A percentile compares a stretch with the other conserved stretches of the same genome.
Evolutionary conservation across 495 filamentous ascomycete genomes (phyloP).

Genomic region (Collariella sp.): DNA sequence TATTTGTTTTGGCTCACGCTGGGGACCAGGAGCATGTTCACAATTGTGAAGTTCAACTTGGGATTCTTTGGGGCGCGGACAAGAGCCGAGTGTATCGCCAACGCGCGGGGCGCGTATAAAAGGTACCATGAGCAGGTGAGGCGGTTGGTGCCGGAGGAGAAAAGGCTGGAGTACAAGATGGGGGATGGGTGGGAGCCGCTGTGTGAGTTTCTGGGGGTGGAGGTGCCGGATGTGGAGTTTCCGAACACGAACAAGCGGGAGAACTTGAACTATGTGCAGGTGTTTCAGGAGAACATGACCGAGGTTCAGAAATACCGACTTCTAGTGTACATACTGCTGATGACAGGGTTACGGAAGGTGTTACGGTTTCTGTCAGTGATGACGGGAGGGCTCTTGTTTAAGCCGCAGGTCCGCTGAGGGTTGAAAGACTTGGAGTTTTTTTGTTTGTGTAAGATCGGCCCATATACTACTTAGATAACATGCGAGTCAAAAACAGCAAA

Average conservation of each 20-base stretch:
- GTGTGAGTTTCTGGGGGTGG: conserved; percentile 36
- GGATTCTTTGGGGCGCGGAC: conserved; percentile 22
- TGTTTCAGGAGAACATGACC: not conserved
- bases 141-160: conserved; percentile 25
- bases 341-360: not conserved
- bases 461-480: too few species aligned
- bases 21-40: not conserved
- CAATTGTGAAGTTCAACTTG: conserved; percentile 8
- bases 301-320: not conserved
- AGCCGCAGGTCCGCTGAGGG: too few species aligned
- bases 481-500: too few species aligned
- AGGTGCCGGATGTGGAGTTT: conserved; percentile 34
- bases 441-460: too few species aligned
- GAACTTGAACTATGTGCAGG: not conserved
- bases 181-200: conserved; percentile 41
- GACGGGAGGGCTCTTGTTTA: too few species aligned
- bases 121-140: conserved; percentile 24
- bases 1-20: conserved; percentile 4
- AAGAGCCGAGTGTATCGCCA: conserved; percentile 13
- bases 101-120: conserved; percentile 12
- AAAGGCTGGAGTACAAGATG: conserved; percentile 35
- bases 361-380: too few species aligned
- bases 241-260: conserved; percentile 32
- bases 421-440: too few species aligned
- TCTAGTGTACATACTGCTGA: too few species aligned